A percentile compares a stretch with the other conserved stretches of the same genome.
Evolutionary conservation across 2,329 filamentous ascomycete species (phyloP).

Genomic region (Curvularia spicifera): DNA sequence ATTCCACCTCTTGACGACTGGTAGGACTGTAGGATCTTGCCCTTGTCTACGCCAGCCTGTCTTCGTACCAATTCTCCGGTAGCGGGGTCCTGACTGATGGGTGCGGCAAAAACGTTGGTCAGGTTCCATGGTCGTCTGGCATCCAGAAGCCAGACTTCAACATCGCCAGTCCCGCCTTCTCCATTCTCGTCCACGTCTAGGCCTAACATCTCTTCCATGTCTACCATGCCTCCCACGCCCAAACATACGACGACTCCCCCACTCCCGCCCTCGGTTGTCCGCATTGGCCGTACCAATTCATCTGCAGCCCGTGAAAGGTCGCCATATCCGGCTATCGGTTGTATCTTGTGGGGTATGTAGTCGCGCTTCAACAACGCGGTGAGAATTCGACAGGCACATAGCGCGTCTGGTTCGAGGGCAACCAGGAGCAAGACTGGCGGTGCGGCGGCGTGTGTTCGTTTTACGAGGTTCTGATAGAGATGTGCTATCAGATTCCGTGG

Average conservation of each 20-base stretch:
- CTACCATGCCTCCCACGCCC: conserved; percentile 89
- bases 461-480: conserved; percentile 87
- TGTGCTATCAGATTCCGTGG: conserved; percentile 87
- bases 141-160: conserved; percentile 95
- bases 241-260: conserved; percentile 92
- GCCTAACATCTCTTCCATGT: conserved; percentile 80
- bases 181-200: conserved; percentile 73
- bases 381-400: conserved; percentile 94
- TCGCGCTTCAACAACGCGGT: conserved; percentile 94
- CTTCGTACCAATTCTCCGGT: conserved; percentile 59
- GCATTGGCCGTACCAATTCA: conserved; percentile 84
- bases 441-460: conserved; percentile 85
- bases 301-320: conserved; percentile 82
- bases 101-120: conserved; percentile 85
- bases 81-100: conserved; percentile 51
- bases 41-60: conserved; percentile 72
- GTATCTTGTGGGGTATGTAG: conserved; percentile 97
- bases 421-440: conserved; percentile 91
- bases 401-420: conserved; percentile 90
- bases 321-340: conserved; percentile 90
- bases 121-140: conserved; percentile 93
- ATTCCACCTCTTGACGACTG: conserved; percentile 83
- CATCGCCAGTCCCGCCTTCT: conserved; percentile 71
- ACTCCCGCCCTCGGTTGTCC: conserved; percentile 79
- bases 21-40: conserved; percentile 74